Conservation (phyloP, 805 yeast species). For the Yamadazyma ubonensis region DNA sequence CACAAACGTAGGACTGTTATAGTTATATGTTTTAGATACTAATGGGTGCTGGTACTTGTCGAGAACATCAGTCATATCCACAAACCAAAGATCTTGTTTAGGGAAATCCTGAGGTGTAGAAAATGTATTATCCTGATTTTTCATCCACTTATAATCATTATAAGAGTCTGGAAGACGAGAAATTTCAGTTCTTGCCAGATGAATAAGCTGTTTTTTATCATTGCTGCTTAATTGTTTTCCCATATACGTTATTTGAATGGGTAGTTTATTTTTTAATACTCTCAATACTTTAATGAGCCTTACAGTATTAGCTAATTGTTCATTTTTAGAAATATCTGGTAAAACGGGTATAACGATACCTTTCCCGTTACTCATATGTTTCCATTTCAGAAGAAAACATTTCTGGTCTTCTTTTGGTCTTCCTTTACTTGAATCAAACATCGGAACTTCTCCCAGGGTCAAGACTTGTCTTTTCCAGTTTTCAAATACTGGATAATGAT, state of each 20-base stretch:
- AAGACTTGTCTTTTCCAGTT: constrained; percentile 17
- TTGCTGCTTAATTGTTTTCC: constrained; percentile 9
- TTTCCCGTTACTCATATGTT: constrained; percentile 19
- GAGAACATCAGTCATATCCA: constrained; percentile 22
- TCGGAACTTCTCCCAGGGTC: constrained; percentile 14
- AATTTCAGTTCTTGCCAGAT: constrained; percentile 18
- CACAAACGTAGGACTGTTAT: constrained; percentile 17
- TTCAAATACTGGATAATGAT: constrained; percentile 22
- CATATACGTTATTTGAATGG: constrained; percentile 27
- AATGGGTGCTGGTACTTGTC: constrained; percentile 17
- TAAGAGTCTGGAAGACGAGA: constrained; percentile 16
- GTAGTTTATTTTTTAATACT: constrained; percentile 26
- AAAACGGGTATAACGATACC: constrained; percentile 35
- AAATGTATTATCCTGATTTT: constrained; percentile 3
- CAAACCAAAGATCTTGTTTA: constrained; percentile 28
- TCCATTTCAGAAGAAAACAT: constrained; percentile 18
- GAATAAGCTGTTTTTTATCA: constrained; percentile 15
- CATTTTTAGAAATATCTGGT: constrained; percentile 14
- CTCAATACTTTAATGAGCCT: constrained; percentile 27
- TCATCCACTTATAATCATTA: constrained; percentile 5
- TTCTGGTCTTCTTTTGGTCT: neutral
- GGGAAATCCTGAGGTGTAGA: constrained; percentile 16
- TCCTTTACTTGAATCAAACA: constrained; percentile 6
- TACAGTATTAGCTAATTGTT: constrained; percentile 20
- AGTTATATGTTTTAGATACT: constrained; percentile 10